phyloP scores from a whole-genome alignment of 148 eudicot genomes.

The Rhododendron kiyosumense region DNA sequence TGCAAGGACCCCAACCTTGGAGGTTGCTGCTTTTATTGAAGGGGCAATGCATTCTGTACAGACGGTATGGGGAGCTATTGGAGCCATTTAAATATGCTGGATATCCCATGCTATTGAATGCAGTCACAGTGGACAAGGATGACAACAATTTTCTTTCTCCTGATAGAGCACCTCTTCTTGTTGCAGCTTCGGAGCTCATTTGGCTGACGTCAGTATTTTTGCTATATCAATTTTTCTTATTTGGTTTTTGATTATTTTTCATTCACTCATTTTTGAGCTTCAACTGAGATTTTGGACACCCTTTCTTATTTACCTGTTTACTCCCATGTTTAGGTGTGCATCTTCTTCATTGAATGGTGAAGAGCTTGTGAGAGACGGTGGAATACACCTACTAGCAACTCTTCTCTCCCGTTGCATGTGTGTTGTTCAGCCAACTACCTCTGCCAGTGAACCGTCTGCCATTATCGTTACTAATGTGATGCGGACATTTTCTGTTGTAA shows the following conservation, averaged over 20 bases:
- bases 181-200: conserved; percentile 93
- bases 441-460: conserved; percentile 80
- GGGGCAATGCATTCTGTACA: conserved; percentile 91
- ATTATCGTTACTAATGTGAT: conserved; percentile 81
- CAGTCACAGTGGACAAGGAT: conserved; percentile 90
- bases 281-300: background rate
- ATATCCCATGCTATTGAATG: conserved; percentile 92
- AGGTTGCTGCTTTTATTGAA: conserved; percentile 86
- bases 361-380: conserved; percentile 98
- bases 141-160: conserved; percentile 82
- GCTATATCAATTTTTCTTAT: conserved; percentile 6
- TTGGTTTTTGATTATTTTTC: background rate
- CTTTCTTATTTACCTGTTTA: conserved; percentile 11
- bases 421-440: conserved; percentile 91
- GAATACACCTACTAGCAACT: conserved; percentile 84
- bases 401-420: conserved; percentile 96
- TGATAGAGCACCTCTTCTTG: conserved; percentile 89
- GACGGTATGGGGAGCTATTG: conserved; percentile 79
- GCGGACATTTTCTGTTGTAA: conserved; percentile 76
- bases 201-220: conserved; percentile 75
- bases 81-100: conserved; percentile 99
- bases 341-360: conserved; percentile 96
- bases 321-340: conserved; percentile 57
- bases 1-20: conserved; percentile 99
- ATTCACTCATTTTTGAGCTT: background rate